These are phyloP conservation scores for Strigomonas oncopelti DNA, from an alignment of 208 protist genomes.

Conservation along the genomic window DNA sequence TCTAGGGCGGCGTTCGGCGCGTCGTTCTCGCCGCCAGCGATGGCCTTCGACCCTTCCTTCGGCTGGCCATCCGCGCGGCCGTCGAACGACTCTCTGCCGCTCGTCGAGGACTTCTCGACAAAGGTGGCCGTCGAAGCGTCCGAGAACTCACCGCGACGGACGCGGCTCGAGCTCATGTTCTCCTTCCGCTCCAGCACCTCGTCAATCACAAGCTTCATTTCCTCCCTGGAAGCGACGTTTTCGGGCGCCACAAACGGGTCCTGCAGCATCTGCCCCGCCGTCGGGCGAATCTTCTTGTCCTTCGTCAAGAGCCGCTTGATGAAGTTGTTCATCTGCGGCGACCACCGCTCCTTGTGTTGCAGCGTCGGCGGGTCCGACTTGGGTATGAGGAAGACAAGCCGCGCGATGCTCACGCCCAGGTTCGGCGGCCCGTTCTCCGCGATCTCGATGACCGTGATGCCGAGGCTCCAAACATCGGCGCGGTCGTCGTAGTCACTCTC, in stretches of 20 bases:
- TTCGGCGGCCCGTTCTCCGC: constrained; percentile 92
- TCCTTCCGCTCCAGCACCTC: constrained; percentile 37
- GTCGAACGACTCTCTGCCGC: constrained; percentile 4
- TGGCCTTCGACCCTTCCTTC: constrained; percentile 4
- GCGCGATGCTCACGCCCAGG: constrained; percentile 81
- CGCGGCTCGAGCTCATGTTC: constrained; percentile 21
- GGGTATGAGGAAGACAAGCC: constrained; percentile 70
- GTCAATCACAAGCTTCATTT: constrained; percentile 62
- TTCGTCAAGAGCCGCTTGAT: constrained; percentile 76
- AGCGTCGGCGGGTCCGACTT: constrained; percentile 73
- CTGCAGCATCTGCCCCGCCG: constrained; percentile 65
- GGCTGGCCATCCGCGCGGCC: constrained; percentile 9
- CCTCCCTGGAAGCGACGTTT: constrained; percentile 49
- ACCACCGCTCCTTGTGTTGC: constrained; percentile 79
- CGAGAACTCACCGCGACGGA: constrained; percentile 30
- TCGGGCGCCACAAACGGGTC: constrained; percentile 72
- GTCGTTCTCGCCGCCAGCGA: background rate
- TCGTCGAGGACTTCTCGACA: constrained; percentile 22
- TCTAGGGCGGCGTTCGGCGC: constrained; percentile 3
- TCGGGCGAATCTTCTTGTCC: constrained; percentile 69
- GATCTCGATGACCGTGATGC: constrained; percentile 96
- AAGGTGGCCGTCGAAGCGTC: constrained; percentile 51
- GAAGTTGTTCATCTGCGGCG: constrained; percentile 84
- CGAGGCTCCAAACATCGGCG: constrained; percentile 95
- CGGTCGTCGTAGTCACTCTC: constrained; percentile 89